Percentiles rank a stretch among this genome's conserved stretches.
Evolutionary conservation across 352 stramenopile genomes (phyloP).

Genomic region (Pythium brassicae): DNA sequence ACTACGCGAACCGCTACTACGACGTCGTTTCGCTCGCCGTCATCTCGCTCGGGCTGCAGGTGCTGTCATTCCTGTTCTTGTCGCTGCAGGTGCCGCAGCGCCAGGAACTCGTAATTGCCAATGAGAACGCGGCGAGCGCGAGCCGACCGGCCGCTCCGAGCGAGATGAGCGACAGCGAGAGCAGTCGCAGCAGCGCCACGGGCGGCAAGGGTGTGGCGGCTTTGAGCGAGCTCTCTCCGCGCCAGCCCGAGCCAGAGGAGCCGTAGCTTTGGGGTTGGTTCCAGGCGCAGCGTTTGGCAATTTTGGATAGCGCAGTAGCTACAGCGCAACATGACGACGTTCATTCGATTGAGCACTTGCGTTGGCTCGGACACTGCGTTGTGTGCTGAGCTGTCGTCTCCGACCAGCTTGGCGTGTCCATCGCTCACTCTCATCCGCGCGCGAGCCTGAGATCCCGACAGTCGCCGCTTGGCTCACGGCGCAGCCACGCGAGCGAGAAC

Average conservation of each 20-base stretch:
- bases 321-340: neutral
- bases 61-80: slow-evolving; percentile 63
- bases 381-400: too few relatives aligned
- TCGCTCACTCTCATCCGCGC: neutral
- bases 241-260: slow-evolving; percentile 4
- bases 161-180: neutral
- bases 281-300: neutral
- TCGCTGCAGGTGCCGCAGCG: slow-evolving; percentile 60
- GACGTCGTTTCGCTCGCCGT: slow-evolving; percentile 49
- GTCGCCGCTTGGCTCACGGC: neutral
- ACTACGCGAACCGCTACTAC: slow-evolving; percentile 75
- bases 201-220: neutral
- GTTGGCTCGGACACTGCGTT: too few relatives aligned
- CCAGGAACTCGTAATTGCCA: slow-evolving; percentile 21
- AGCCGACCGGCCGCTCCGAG: neutral
- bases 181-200: neutral
- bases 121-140: neutral
- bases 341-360: neutral
- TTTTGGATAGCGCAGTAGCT: neutral
- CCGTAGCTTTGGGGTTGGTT: neutral
- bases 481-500: neutral
- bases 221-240: slow-evolving; percentile 2
- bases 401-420: neutral
- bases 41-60: slow-evolving; percentile 45
- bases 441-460: neutral